Percentiles rank a stretch among this genome's conserved stretches.
phyloP scores from a whole-genome alignment of 257 asterid genomes.

The Petunia axillaris region DNA sequence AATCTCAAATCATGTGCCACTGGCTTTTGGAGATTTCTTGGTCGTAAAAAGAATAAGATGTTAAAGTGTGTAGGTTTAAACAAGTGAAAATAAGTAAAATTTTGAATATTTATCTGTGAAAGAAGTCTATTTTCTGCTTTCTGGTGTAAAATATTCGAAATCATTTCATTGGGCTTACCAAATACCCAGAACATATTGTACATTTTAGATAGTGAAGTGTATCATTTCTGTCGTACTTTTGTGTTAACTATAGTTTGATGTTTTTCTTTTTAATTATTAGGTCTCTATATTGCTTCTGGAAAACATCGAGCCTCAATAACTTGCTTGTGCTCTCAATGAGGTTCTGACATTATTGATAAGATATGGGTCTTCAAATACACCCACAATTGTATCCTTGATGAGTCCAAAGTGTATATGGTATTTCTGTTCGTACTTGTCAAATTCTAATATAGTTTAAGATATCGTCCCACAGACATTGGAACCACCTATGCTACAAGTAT shows the following conservation, averaged over 20 bases:
- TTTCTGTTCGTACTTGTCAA: no score
- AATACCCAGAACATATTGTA: background rate
- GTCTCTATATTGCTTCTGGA: constrained; percentile 70
- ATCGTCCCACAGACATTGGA: no score
- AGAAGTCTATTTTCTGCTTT: background rate
- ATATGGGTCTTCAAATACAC: constrained; percentile 48
- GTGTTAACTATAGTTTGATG: background rate
- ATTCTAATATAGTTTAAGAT: no score
- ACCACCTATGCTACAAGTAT: no score
- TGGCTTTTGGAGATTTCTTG: no score
- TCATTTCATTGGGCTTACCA: background rate
- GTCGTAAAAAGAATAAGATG: no score
- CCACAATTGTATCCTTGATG: constrained; percentile 48
- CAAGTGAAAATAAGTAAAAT: background rate
- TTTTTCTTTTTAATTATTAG: constrained; percentile 38
- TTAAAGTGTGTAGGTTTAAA: background rate
- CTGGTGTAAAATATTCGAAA: background rate
- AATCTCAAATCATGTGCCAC: no score
- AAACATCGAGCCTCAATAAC: constrained; percentile 61
- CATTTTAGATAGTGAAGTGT: background rate
- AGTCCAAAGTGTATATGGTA: no score
- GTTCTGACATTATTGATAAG: constrained; percentile 55
- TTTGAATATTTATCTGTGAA: background rate
- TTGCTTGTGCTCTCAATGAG: constrained; percentile 83
- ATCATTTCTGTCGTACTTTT: background rate